A percentile compares a stretch with the other conserved stretches of the same genome.
Conservation (phyloP, 495 filamentous ascomycete genomes). For the Podospora comata region DNA sequence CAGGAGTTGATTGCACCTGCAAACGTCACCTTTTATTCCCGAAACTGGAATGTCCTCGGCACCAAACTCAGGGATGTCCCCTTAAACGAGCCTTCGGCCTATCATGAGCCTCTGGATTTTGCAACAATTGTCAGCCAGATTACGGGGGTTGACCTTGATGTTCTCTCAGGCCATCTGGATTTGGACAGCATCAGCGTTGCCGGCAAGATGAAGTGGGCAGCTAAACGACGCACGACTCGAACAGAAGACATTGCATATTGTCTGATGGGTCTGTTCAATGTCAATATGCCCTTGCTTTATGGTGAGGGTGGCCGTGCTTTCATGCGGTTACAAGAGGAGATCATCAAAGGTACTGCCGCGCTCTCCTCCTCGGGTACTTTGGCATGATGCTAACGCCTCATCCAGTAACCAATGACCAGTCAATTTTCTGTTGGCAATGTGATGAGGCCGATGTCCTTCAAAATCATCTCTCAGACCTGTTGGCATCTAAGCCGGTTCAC, state of each 20-base stretch:
- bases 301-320: slow-evolving; percentile 5
- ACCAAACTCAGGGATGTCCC: background rate
- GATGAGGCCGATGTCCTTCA: background rate
- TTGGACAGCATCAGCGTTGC: slow-evolving; percentile 4
- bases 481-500: background rate
- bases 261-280: slow-evolving; percentile 12
- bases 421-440: slow-evolving; percentile 5
- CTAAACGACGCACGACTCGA: slow-evolving; percentile 4
- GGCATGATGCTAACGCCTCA: no score
- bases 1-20: slow-evolving; percentile 15
- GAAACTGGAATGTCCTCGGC: background rate
- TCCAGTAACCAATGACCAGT: slow-evolving; percentile 1
- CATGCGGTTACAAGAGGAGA: slow-evolving; percentile 8
- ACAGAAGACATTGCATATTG: slow-evolving; percentile 11
- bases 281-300: slow-evolving; percentile 6
- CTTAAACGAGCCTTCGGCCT: background rate
- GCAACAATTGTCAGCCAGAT: background rate
- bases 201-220: slow-evolving; percentile 10
- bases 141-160: background rate
- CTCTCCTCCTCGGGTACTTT: no score
- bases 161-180: slow-evolving; percentile 6
- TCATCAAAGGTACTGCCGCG: background rate
- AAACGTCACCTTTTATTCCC: slow-evolving; percentile 11
- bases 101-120: background rate
- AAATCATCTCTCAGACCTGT: background rate